Percentiles rank a stretch among this genome's conserved stretches.
phyloP scores from a whole-genome alignment of 176 grass and related monocot genomes.

The Carex parvula region DNA sequence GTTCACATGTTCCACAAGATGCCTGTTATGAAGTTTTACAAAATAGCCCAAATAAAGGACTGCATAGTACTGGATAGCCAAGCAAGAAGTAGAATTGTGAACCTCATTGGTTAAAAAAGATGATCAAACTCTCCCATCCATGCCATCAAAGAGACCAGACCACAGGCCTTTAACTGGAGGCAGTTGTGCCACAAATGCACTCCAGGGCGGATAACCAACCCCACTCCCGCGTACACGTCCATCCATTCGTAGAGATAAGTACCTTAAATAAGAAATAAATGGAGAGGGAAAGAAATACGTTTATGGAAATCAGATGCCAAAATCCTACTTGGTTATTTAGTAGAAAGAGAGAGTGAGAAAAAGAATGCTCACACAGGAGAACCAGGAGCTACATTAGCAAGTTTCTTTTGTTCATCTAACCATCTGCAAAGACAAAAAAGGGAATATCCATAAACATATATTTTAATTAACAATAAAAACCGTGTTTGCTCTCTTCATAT shows the following conservation, averaged over 20 bases:
- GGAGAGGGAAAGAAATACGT: background rate
- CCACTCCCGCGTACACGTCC: conserved; percentile 90
- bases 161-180: conserved; percentile 85
- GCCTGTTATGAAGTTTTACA: background rate
- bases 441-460: background rate
- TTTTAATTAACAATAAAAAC: background rate
- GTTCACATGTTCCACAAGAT: background rate
- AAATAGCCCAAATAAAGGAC: background rate
- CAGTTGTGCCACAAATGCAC: conserved; percentile 87
- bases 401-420: conserved; percentile 82
- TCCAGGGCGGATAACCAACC: conserved; percentile 88
- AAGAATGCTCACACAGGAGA: conserved; percentile 73
- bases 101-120: background rate
- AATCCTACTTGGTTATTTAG: background rate
- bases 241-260: conserved; percentile 87
- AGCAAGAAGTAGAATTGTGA: background rate
- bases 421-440: conserved; percentile 41
- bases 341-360: background rate
- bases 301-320: background rate
- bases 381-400: conserved; percentile 65
- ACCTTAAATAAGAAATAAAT: conserved; percentile 33
- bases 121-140: conserved; percentile 75
- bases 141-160: conserved; percentile 83
- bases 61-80: background rate
- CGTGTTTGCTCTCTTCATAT: background rate